These are phyloP conservation scores for Chalciporus pseudorubinellus DNA, from an alignment of 768 basidiomycete species.

Conservation along the genomic window DNA sequence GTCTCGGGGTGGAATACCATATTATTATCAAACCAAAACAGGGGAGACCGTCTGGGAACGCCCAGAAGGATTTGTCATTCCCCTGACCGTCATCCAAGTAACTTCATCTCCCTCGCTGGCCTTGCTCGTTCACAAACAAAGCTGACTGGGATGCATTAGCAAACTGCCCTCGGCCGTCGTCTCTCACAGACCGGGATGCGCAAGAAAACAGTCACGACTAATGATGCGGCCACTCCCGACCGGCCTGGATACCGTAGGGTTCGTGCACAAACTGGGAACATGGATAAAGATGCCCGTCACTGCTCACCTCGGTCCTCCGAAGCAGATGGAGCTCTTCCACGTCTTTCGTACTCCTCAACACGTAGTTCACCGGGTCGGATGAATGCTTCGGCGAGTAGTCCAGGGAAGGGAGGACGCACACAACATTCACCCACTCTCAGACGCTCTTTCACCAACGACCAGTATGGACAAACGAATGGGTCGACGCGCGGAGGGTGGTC, in stretches of 20 bases:
- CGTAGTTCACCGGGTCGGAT: slow-evolving; percentile 34
- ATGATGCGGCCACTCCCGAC: slow-evolving; percentile 23
- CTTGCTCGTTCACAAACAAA: not conserved
- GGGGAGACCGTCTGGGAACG: slow-evolving; percentile 91
- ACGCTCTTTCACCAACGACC: slow-evolving; percentile 34
- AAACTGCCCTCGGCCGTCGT: slow-evolving; percentile 69
- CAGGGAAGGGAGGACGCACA: slow-evolving; percentile 25
- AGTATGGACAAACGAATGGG: slow-evolving; percentile 26
- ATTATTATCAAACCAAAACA: slow-evolving; percentile 93
- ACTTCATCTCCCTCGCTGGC: slow-evolving; percentile 15
- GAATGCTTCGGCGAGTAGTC: slow-evolving; percentile 18
- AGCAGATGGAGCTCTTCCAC: slow-evolving; percentile 24
- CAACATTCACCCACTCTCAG: slow-evolving; percentile 26
- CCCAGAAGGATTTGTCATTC: slow-evolving; percentile 88
- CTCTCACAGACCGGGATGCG: slow-evolving; percentile 54
- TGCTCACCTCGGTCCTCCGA: slow-evolving; percentile 27
- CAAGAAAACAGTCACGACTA: slow-evolving; percentile 10
- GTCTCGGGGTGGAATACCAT: slow-evolving; percentile 76
- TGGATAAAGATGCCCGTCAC: slow-evolving; percentile 34
- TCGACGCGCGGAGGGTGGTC: slow-evolving; percentile 32
- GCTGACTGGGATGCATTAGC: slow-evolving; percentile 39
- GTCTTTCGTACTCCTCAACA: slow-evolving; percentile 34
- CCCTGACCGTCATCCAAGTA: slow-evolving; percentile 84
- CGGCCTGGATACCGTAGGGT: slow-evolving; percentile 37
- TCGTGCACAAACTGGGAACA: slow-evolving; percentile 34